Conservation (phyloP, 1,284 basidiomycete genomes). For the Apiotrichum sp. region DNA sequence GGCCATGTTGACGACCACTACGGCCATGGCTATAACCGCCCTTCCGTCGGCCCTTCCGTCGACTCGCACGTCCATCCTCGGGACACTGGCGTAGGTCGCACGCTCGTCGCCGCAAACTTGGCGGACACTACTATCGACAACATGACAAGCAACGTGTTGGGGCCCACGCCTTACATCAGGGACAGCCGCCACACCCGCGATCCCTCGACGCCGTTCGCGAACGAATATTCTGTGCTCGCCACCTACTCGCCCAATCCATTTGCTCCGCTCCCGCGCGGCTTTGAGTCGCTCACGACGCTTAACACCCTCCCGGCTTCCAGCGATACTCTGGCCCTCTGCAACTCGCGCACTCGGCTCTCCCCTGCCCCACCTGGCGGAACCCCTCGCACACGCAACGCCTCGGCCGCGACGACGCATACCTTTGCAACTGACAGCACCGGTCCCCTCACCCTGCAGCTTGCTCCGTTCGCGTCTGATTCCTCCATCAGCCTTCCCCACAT, state of each 20-base stretch:
- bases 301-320: neutral
- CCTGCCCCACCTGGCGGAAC: neutral
- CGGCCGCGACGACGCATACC: neutral
- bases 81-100: neutral
- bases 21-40: no score
- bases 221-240: constrained; percentile 18
- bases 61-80: no score
- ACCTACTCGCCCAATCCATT: constrained; percentile 33
- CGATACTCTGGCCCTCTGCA: neutral
- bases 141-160: neutral
- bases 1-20: neutral
- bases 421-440: neutral
- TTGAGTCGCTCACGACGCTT: constrained; percentile 24
- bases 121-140: no score
- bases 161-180: neutral
- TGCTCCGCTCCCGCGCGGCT: constrained; percentile 26
- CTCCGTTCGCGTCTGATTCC: no score
- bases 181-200: neutral
- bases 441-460: neutral
- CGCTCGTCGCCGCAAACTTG: neutral
- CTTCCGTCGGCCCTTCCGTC: no score
- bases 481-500: no score
- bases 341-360: neutral
- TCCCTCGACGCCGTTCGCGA: neutral
- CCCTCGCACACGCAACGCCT: neutral